These are phyloP conservation scores for Agapanthus africanus DNA, from an alignment of 106 monocot species.

Conservation along the genomic window DNA sequence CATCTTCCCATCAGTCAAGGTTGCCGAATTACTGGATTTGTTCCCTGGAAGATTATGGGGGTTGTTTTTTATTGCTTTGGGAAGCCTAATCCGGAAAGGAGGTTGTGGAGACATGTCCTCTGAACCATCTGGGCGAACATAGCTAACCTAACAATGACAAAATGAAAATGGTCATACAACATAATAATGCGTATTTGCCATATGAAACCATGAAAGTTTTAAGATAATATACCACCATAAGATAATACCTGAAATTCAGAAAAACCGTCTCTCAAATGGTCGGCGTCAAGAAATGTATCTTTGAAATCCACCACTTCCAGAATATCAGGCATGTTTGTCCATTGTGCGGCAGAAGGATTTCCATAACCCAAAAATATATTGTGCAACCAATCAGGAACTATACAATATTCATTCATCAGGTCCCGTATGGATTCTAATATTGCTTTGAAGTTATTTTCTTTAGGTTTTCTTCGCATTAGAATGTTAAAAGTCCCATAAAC, in stretches of 20 bases:
- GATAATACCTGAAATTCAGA: slow-evolving; percentile 55
- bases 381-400: slow-evolving; percentile 97
- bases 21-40: slow-evolving; percentile 12
- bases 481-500: slow-evolving; percentile 88
- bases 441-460: slow-evolving; percentile 99
- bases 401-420: slow-evolving; percentile 95
- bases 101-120: slow-evolving; percentile 58
- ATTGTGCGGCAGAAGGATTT: slow-evolving; percentile 97
- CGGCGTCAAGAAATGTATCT: slow-evolving; percentile 92
- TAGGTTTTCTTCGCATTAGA: slow-evolving; percentile 96
- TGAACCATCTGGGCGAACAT: slow-evolving; percentile 44
- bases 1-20: slow-evolving; percentile 14
- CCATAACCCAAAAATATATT: slow-evolving; percentile 98
- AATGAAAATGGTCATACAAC: neutral
- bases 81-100: slow-evolving; percentile 78
- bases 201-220: neutral
- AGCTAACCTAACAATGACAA: slow-evolving; percentile 54
- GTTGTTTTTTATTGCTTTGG: slow-evolving; percentile 53
- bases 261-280: slow-evolving; percentile 82
- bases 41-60: slow-evolving; percentile 79
- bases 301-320: slow-evolving; percentile 90
- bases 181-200: neutral
- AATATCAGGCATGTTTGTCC: slow-evolving; percentile 99
- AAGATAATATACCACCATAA: neutral
- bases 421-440: slow-evolving; percentile 97